phyloP scores from a whole-genome alignment of 139 green algal species.

The Chlamydomonas asymmetrica region DNA sequence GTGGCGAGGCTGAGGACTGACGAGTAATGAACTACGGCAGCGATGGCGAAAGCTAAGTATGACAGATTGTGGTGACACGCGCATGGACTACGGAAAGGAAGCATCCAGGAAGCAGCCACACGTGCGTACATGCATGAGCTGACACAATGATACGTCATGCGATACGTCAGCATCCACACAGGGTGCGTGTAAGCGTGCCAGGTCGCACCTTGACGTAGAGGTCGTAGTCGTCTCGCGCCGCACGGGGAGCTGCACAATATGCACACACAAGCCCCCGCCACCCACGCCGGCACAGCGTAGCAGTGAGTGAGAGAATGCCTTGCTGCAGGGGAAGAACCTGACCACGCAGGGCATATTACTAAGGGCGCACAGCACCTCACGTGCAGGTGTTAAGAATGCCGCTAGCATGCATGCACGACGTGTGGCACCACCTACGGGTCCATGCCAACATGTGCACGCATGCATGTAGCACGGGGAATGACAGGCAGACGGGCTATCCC shows the following conservation, averaged over 20 bases:
- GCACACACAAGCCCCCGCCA: too few species aligned
- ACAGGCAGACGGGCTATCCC: neutral
- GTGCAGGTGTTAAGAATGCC: neutral
- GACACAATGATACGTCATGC: too few species aligned
- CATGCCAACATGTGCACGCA: too few species aligned
- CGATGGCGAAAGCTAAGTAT: too few species aligned
- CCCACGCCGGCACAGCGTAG: neutral
- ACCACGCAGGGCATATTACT: neutral
- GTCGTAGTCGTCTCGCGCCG: constrained; percentile 60
- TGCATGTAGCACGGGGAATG: too few species aligned
- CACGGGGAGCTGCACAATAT: constrained; percentile 55
- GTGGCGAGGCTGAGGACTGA: neutral
- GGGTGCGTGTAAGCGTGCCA: neutral
- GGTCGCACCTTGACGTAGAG: constrained; percentile 44
- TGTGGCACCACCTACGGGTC: too few species aligned
- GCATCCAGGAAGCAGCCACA: neutral
- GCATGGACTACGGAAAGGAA: neutral
- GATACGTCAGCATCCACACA: too few species aligned
- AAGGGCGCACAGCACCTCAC: neutral
- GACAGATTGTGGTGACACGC: too few species aligned
- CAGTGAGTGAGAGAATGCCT: neutral
- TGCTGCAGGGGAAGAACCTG: neutral
- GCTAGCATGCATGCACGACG: neutral
- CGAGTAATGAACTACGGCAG: neutral
- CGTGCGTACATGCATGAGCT: too few species aligned